These are phyloP conservation scores for Cryptococcus sp. DNA, from an alignment of 1,284 basidiomycete genomes.

Conservation along the genomic window DNA sequence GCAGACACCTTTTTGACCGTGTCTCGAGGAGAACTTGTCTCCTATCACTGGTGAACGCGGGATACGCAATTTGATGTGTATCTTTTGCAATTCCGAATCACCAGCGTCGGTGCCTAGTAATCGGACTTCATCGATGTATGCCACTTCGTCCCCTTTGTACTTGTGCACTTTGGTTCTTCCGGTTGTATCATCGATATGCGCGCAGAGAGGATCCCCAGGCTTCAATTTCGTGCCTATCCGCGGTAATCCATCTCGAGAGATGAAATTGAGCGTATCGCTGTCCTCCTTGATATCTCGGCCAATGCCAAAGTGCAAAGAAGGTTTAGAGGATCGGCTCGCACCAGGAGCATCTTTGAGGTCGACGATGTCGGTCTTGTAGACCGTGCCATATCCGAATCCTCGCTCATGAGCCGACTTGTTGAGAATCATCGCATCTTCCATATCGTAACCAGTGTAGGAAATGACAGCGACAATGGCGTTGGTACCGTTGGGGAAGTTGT, in stretches of 20 bases:
- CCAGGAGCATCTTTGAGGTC: constrained; percentile 82
- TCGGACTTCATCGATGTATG: constrained; percentile 89
- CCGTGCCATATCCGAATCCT: constrained; percentile 93
- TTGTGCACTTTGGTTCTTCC: constrained; percentile 83
- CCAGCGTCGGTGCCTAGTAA: constrained; percentile 85
- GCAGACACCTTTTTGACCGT: constrained; percentile 99
- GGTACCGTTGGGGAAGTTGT: constrained; percentile 96
- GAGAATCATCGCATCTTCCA: constrained; percentile 99
- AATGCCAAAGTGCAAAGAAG: constrained; percentile 80
- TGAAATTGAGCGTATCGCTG: constrained; percentile 63
- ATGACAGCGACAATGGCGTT: constrained; percentile 99
- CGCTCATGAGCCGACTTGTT: constrained; percentile 99
- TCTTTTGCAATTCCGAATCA: constrained; percentile 85
- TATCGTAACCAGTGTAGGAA: constrained; percentile 99
- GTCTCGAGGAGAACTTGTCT: constrained; percentile 98
- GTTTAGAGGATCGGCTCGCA: constrained; percentile 60
- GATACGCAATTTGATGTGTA: constrained; percentile 91
- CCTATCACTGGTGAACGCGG: constrained; percentile 96
- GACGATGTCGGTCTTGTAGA: constrained; percentile 93
- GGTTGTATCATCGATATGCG: constrained; percentile 84
- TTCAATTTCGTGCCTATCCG: constrained; percentile 70
- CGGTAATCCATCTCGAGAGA: constrained; percentile 86
- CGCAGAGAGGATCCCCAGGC: constrained; percentile 75
- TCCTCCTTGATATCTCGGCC: constrained; percentile 70
- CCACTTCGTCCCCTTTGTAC: constrained; percentile 95